Conservation (phyloP, 73 alveolate genomes). For the Paraurostyla sp. region DNA sequence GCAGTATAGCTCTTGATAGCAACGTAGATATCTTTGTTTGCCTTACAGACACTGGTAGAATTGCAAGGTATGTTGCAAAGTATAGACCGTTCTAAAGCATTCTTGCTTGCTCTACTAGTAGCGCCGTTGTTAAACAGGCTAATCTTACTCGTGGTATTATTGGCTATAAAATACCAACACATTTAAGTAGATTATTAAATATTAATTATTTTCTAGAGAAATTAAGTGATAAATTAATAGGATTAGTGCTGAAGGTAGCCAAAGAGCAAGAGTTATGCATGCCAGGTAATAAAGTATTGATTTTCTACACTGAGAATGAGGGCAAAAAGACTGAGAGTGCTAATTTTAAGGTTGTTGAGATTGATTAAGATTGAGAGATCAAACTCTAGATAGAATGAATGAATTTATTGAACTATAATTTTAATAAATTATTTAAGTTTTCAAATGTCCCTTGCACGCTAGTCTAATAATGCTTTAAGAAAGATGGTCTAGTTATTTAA, state of each 20-base stretch:
- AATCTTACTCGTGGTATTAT: constrained; percentile 59
- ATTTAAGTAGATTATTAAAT: constrained; percentile 3
- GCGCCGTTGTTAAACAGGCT: constrained; percentile 45
- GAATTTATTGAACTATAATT: neutral
- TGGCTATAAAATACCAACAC: constrained; percentile 66
- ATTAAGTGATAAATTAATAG: constrained; percentile 42
- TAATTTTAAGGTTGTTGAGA: constrained; percentile 36
- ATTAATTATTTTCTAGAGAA: neutral
- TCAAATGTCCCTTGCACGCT: neutral
- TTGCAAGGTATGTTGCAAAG: constrained; percentile 72
- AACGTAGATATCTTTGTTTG: constrained; percentile 77
- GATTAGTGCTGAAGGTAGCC: constrained; percentile 38
- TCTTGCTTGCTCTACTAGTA: constrained; percentile 65
- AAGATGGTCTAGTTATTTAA: neutral
- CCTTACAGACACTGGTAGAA: constrained; percentile 83
- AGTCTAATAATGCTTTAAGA: neutral
- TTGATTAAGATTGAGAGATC: constrained; percentile 27
- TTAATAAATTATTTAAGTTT: neutral
- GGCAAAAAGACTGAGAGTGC: constrained; percentile 52
- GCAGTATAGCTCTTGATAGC: constrained; percentile 51
- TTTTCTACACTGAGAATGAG: constrained; percentile 50
- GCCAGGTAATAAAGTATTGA: constrained; percentile 48
- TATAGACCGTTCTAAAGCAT: constrained; percentile 54
- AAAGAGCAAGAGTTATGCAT: constrained; percentile 44
- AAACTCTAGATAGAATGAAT: neutral